These are phyloP conservation scores for Allodekkera sacchari DNA, from an alignment of 805 yeast genomes.

Conservation along the genomic window DNA sequence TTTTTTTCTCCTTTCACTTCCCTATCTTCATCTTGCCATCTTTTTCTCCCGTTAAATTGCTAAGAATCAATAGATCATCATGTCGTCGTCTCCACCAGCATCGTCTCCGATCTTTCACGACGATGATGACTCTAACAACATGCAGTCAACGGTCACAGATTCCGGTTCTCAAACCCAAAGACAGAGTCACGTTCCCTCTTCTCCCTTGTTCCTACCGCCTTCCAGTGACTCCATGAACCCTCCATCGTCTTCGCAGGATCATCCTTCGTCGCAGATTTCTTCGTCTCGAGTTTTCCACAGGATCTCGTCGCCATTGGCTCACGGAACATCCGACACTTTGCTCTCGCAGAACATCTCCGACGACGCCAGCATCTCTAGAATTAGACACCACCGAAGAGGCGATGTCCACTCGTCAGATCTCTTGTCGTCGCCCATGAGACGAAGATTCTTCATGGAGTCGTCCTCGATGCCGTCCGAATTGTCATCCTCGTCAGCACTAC, in stretches of 20 bases:
- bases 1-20: not conserved
- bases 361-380: conserved; percentile 34
- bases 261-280: conserved; percentile 10
- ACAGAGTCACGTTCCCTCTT: conserved; percentile 38
- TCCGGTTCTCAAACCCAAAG: conserved; percentile 27
- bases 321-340: conserved; percentile 34
- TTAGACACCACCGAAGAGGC: conserved; percentile 56
- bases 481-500: conserved; percentile 12
- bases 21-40: not conserved
- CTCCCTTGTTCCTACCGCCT: conserved; percentile 47
- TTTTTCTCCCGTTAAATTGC: not conserved
- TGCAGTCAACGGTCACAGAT: conserved; percentile 28
- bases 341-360: conserved; percentile 24
- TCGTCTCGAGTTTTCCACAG: conserved; percentile 5
- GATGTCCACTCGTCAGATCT: conserved; percentile 67
- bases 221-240: conserved; percentile 26
- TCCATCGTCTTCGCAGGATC: conserved; percentile 9
- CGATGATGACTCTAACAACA: conserved; percentile 9
- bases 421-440: conserved; percentile 58
- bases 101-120: conserved; percentile 20
- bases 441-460: conserved; percentile 50
- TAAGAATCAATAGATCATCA: conserved; percentile 1
- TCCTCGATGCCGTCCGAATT: conserved; percentile 9
- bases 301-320: conserved; percentile 42
- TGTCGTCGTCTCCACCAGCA: conserved; percentile 22